phyloP scores from a whole-genome alignment of 164 flowering plant species.

The Magnolia officinalis region DNA sequence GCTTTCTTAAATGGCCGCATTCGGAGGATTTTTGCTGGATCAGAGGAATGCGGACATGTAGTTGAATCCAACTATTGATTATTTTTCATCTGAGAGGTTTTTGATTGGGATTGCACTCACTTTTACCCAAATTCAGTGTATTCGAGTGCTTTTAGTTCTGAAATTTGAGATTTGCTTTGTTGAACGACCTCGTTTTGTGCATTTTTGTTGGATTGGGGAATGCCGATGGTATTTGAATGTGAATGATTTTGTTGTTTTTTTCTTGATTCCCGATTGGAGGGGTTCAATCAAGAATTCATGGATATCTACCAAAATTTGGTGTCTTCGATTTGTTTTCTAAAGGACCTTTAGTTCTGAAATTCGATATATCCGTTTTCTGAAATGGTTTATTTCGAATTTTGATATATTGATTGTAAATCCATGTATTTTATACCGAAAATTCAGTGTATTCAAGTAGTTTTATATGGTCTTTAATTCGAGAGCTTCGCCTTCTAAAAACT shows the following conservation, averaged over 20 bases:
- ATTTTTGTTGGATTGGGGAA: too few relatives aligned
- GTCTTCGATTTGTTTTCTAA: neutral
- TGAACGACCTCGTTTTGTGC: too few relatives aligned
- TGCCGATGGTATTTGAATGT: too few relatives aligned
- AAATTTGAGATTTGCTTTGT: too few relatives aligned
- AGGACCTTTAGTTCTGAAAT: neutral
- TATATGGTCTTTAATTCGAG: neutral
- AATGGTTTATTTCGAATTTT: too few relatives aligned
- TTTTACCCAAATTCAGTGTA: too few relatives aligned
- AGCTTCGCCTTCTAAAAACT: neutral
- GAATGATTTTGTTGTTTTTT: neutral
- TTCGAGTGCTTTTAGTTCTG: too few relatives aligned
- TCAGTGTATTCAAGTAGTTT: neutral
- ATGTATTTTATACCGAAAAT: neutral
- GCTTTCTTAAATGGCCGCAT: neutral
- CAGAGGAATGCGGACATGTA: neutral
- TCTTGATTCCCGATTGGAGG: too few relatives aligned
- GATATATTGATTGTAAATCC: neutral
- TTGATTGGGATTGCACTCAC: too few relatives aligned
- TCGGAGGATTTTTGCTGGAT: neutral
- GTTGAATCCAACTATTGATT: neutral
- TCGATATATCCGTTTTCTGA: too few relatives aligned
- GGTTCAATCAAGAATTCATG: too few relatives aligned
- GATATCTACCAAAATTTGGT: neutral
- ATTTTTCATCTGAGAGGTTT: neutral